Evolutionary conservation across 352 stramenopile genomes (phyloP).

Genomic region (Phytophthora sp.): DNA sequence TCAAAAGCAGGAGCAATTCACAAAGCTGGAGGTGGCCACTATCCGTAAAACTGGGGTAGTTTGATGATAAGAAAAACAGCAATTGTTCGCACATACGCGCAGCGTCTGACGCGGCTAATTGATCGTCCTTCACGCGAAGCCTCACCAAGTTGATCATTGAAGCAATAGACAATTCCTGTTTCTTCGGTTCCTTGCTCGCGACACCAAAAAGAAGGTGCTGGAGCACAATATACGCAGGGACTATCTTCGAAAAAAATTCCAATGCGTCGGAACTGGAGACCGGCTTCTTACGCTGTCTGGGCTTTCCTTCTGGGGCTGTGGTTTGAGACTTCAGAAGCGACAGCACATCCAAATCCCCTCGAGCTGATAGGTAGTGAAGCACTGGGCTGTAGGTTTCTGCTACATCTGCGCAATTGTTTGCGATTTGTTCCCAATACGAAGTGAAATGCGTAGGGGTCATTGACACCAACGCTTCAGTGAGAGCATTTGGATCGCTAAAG

Average conservation of each 20-base stretch:
- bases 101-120: constrained; percentile 25
- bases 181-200: constrained; percentile 13
- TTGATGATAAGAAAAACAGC: constrained; percentile 46
- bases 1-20: constrained; percentile 40
- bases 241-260: constrained; percentile 18
- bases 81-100: constrained; percentile 55
- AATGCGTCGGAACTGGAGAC: not conserved
- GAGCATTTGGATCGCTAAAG: constrained; percentile 20
- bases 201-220: constrained; percentile 37
- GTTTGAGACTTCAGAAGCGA: constrained; percentile 13
- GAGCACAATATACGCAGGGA: constrained; percentile 31
- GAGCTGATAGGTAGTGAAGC: constrained; percentile 59
- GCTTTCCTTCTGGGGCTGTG: constrained; percentile 15
- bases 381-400: constrained; percentile 40
- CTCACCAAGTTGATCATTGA: constrained; percentile 18
- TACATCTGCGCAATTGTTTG: constrained; percentile 36
- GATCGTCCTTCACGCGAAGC: constrained; percentile 4
- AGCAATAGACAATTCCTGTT: constrained; percentile 24
- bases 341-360: constrained; percentile 51
- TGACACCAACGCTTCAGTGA: constrained; percentile 30
- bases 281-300: constrained; percentile 25
- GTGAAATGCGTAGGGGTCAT: constrained; percentile 34
- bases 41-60: not conserved
- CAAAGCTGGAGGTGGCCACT: constrained; percentile 26
- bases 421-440: constrained; percentile 43